phyloP scores from a whole-genome alignment of 768 basidiomycete species.

The Leccinum subtestaceum region DNA sequence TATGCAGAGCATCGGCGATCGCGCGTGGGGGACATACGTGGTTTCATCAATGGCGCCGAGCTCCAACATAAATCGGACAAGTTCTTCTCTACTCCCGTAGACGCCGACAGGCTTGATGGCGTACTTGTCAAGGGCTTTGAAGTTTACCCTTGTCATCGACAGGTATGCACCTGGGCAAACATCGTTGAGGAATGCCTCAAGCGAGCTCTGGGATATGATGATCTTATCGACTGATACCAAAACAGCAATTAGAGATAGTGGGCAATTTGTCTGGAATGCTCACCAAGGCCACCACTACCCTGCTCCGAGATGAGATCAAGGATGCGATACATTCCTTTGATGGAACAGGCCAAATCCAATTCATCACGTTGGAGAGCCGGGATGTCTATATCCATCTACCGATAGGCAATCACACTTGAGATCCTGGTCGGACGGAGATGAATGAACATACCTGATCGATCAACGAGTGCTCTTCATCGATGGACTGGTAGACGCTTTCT shows the following conservation, averaged over 20 bases:
- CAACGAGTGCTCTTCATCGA: constrained; percentile 3
- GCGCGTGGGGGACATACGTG: constrained; percentile 33
- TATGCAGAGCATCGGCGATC: not conserved
- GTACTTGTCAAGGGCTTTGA: constrained; percentile 46
- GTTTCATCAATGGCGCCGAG: constrained; percentile 36
- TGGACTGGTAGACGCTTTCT: constrained; percentile 18
- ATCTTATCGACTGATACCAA: constrained; percentile 54
- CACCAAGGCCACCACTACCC: constrained; percentile 52
- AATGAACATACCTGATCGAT: constrained; percentile 13
- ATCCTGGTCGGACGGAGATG: not conserved
- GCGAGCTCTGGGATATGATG: constrained; percentile 52
- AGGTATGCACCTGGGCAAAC: constrained; percentile 50
- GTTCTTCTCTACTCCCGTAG: constrained; percentile 54
- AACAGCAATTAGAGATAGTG: not conserved
- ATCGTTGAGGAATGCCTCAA: constrained; percentile 46
- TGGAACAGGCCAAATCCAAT: constrained; percentile 25
- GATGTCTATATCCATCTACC: constrained; percentile 21
- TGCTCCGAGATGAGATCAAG: constrained; percentile 53
- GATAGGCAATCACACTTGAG: not conserved
- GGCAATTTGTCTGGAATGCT: not conserved
- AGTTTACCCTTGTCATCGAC: constrained; percentile 56
- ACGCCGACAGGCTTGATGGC: constrained; percentile 51
- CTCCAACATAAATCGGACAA: constrained; percentile 43
- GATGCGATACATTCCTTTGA: constrained; percentile 51
- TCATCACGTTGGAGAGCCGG: constrained; percentile 11